phyloP scores from a whole-genome alignment of 2,329 filamentous ascomycete species.

The Dryadomyces quercus-mongolicae region DNA sequence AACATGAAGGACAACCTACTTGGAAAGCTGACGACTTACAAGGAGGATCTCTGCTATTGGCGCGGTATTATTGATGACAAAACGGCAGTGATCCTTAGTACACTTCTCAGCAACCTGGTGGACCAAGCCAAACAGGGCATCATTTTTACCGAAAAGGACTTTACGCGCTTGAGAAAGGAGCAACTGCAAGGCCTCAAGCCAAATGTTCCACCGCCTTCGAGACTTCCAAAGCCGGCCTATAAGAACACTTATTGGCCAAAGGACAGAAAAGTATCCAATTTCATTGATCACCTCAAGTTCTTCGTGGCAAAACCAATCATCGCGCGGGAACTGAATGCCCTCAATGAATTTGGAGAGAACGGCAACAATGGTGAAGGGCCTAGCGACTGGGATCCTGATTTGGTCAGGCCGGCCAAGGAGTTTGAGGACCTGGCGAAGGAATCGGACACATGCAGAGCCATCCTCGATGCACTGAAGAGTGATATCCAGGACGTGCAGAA shows the following conservation, averaged over 20 bases:
- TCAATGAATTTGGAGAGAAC: slow-evolving; percentile 14
- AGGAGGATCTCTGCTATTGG: slow-evolving; percentile 51
- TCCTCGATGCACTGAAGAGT: slow-evolving; percentile 22
- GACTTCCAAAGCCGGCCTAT: slow-evolving; percentile 29
- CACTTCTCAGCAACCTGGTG: slow-evolving; percentile 39
- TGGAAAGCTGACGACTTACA: slow-evolving; percentile 51
- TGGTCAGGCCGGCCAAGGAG: slow-evolving; percentile 20
- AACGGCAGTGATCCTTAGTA: slow-evolving; percentile 35
- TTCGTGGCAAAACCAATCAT: slow-evolving; percentile 32
- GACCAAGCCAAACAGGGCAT: slow-evolving; percentile 46
- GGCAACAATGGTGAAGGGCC: not conserved
- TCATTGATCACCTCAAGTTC: slow-evolving; percentile 53
- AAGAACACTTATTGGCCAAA: slow-evolving; percentile 22
- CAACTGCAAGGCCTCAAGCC: slow-evolving; percentile 9
- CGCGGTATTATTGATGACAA: slow-evolving; percentile 34
- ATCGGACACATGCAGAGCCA: slow-evolving; percentile 17
- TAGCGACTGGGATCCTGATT: slow-evolving; percentile 24
- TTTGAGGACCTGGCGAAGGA: slow-evolving; percentile 19
- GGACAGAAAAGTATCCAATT: slow-evolving; percentile 25
- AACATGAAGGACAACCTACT: slow-evolving; percentile 44
- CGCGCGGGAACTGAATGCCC: slow-evolving; percentile 20
- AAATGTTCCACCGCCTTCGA: slow-evolving; percentile 12
- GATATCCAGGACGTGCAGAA: slow-evolving; percentile 19
- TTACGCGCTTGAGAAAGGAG: slow-evolving; percentile 21
- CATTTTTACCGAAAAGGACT: slow-evolving; percentile 31